These are phyloP conservation scores for Saccharomycopsis sp. DNA, from an alignment of 805 yeast species.

Conservation along the genomic window DNA sequence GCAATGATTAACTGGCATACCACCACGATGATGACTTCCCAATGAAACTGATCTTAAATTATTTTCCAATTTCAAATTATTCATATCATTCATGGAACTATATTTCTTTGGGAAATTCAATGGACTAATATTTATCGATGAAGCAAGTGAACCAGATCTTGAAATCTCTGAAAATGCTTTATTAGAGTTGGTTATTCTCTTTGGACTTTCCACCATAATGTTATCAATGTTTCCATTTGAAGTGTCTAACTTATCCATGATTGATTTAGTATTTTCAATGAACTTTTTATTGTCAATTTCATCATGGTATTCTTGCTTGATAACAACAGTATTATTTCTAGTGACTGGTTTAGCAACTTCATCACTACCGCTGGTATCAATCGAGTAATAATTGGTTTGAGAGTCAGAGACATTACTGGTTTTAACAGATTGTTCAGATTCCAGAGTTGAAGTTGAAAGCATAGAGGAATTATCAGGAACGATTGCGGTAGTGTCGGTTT, in stretches of 20 bases:
- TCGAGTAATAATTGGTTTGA: slow-evolving; percentile 4
- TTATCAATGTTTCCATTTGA: slow-evolving; percentile 15
- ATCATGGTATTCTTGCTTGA: slow-evolving; percentile 12
- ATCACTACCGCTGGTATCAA: background rate
- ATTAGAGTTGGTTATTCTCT: slow-evolving; percentile 1
- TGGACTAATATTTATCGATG: slow-evolving; percentile 2
- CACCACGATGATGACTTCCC: slow-evolving; percentile 4
- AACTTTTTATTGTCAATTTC: background rate
- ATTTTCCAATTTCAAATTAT: slow-evolving; percentile 13
- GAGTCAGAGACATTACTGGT: slow-evolving; percentile 5
- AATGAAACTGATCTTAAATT: slow-evolving; percentile 7
- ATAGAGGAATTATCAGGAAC: background rate
- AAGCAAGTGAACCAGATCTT: slow-evolving; percentile 4
- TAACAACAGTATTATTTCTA: slow-evolving; percentile 13
- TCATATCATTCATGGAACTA: slow-evolving; percentile 15
- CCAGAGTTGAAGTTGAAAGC: background rate
- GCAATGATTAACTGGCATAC: too few species aligned
- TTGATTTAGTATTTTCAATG: slow-evolving; percentile 6
- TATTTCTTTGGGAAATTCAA: slow-evolving; percentile 11
- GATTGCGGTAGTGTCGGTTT: background rate
- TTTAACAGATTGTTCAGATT: slow-evolving; percentile 1
- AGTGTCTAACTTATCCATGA: slow-evolving; percentile 14
- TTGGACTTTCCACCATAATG: background rate
- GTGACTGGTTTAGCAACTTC: background rate
- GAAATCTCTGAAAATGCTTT: slow-evolving; percentile 12